A percentile compares a stretch with the other conserved stretches of the same genome.
These are phyloP conservation scores for Lineolata rhizophorae DNA, from an alignment of 495 filamentous ascomycete genomes.

Conservation along the genomic window DNA sequence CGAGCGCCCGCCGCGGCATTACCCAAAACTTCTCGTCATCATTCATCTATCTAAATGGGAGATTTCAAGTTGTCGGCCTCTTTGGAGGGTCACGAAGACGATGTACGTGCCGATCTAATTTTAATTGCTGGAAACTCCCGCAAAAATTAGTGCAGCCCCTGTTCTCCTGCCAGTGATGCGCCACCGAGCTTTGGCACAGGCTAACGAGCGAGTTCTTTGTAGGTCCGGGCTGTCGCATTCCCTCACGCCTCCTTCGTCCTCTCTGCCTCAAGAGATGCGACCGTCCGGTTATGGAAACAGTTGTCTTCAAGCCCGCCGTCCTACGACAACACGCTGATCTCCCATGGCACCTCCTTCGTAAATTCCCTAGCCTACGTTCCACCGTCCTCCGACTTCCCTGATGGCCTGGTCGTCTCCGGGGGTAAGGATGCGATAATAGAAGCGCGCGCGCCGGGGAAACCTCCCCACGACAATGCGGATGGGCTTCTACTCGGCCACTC, in stretches of 20 bases:
- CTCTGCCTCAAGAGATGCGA: conserved; percentile 78
- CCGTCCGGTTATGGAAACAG: conserved; percentile 69
- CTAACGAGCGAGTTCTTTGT: too few relatives aligned
- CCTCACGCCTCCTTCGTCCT: conserved; percentile 48
- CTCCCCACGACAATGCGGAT: conserved; percentile 53
- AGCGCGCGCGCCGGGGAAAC: conserved; percentile 44
- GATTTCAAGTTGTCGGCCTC: conserved; percentile 24
- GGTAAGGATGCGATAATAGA: conserved; percentile 88
- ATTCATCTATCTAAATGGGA: too few relatives aligned
- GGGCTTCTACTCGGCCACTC: conserved; percentile 69
- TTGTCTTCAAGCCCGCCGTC: conserved; percentile 38
- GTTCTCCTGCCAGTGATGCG: too few relatives aligned
- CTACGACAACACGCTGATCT: conserved; percentile 55
- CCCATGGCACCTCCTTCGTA: conserved; percentile 59
- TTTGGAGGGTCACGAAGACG: conserved; percentile 21
- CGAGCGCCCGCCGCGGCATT: too few relatives aligned
- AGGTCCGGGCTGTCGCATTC: conserved; percentile 83
- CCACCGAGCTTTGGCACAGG: too few relatives aligned
- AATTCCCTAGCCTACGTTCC: conserved; percentile 62
- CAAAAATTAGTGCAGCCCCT: background rate
- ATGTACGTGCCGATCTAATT: conserved; percentile 12
- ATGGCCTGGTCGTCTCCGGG: conserved; percentile 69
- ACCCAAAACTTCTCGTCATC: too few relatives aligned
- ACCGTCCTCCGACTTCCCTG: conserved; percentile 44
- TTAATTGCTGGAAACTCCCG: background rate